Evolutionary conservation across 2,329 filamentous ascomycete species (phyloP).

Genomic region (Aspergillus tamarii): DNA sequence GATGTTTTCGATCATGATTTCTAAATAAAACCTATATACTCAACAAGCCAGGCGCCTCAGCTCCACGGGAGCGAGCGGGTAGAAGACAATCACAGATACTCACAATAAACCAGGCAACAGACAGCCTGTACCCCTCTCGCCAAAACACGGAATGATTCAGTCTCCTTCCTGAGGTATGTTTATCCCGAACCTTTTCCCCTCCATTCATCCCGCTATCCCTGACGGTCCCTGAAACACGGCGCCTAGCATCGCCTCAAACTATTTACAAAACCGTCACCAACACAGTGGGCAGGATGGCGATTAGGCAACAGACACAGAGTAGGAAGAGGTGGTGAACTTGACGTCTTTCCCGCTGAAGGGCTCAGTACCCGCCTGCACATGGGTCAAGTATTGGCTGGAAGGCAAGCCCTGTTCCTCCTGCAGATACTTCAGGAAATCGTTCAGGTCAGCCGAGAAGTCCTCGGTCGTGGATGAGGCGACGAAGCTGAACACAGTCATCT

Average conservation of each 20-base stretch:
- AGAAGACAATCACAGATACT: not conserved
- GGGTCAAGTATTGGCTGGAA: conserved; percentile 56
- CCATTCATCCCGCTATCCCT: conserved; percentile 9
- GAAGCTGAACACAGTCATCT: conserved; percentile 63
- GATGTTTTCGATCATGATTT: not conserved
- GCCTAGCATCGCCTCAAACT: conserved; percentile 16
- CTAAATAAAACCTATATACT: not conserved
- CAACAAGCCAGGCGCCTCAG: not conserved
- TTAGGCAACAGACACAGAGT: conserved; percentile 34
- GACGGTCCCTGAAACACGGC: conserved; percentile 25
- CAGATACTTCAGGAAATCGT: conserved; percentile 62
- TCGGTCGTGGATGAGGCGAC: conserved; percentile 53
- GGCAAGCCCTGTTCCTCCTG: conserved; percentile 40
- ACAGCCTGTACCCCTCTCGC: not conserved
- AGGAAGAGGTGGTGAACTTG: conserved; percentile 32
- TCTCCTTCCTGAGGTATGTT: not conserved
- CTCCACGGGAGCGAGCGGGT: not conserved
- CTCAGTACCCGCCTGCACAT: conserved; percentile 47
- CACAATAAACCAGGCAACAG: not conserved
- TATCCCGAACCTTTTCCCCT: conserved; percentile 3
- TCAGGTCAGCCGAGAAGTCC: conserved; percentile 61
- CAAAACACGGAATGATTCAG: not conserved
- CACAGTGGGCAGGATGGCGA: not conserved
- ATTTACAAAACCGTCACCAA: not conserved
- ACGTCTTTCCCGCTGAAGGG: conserved; percentile 38